These are phyloP conservation scores for Pythium brachiatum DNA, from an alignment of 352 stramenopile species.

Conservation along the genomic window DNA sequence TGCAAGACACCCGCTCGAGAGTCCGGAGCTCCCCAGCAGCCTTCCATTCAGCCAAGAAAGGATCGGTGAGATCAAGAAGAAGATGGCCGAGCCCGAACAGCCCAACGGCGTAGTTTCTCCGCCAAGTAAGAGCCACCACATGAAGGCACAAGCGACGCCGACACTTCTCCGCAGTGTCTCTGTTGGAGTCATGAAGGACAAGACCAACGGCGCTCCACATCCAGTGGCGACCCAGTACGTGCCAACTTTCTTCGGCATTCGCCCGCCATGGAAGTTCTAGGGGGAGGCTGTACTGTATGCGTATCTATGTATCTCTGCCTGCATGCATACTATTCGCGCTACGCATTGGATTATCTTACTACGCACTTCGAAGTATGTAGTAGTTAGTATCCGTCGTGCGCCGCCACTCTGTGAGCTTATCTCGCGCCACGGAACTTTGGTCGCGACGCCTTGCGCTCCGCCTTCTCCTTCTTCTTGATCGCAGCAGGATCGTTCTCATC, in stretches of 20 bases:
- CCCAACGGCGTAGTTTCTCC: neutral
- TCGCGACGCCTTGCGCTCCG: conserved; percentile 35
- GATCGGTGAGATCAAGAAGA: conserved; percentile 45
- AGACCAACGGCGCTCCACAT: neutral
- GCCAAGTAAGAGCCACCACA: neutral
- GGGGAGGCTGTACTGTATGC: neutral
- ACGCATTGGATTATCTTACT: too few species aligned
- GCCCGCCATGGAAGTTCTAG: conserved; percentile 26
- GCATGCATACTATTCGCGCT: neutral
- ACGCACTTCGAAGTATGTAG: too few species aligned
- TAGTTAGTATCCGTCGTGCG: too few species aligned
- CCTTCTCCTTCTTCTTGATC: conserved; percentile 77
- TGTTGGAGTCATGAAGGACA: neutral
- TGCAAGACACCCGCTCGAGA: conserved; percentile 75
- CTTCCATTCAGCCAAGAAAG: conserved; percentile 56
- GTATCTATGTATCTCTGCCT: conserved; percentile 13
- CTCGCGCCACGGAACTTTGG: conserved; percentile 24
- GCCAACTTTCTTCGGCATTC: conserved; percentile 13
- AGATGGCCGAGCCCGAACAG: conserved; percentile 8
- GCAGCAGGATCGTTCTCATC: conserved; percentile 52
- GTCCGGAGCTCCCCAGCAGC: conserved; percentile 52
- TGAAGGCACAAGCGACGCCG: neutral
- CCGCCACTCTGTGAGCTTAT: too few species aligned
- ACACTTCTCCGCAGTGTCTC: conserved; percentile 7
- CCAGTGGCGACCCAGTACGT: conserved; percentile 6